Evolutionary conservation across 1,284 basidiomycete genomes (phyloP).

Genomic region (Melampsora americana): DNA sequence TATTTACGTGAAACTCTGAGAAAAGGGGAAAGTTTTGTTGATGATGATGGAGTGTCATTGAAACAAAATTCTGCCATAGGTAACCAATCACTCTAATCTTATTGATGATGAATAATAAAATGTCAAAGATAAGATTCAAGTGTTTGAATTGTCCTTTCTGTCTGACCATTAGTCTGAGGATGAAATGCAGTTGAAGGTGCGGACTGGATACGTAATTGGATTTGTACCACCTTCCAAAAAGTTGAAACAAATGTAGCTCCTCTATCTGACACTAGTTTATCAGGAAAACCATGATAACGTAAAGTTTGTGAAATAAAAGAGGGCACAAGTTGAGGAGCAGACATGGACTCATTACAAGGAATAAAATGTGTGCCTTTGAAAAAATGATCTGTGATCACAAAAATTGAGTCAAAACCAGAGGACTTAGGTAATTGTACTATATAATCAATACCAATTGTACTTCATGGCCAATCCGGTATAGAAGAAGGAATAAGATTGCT

Average conservation of each 20-base stretch:
- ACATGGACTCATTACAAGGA: constrained; percentile 7
- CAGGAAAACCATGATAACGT: too few species aligned
- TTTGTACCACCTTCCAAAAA: not conserved
- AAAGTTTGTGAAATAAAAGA: not conserved
- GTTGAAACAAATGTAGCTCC: constrained; percentile 8
- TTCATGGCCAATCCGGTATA: constrained; percentile 3
- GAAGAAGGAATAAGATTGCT: not conserved
- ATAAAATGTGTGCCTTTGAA: constrained; percentile 20
- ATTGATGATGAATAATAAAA: not conserved
- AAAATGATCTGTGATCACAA: constrained; percentile 9
- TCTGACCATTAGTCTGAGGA: constrained; percentile 23
- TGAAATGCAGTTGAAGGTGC: constrained; percentile 20
- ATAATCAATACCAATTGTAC: constrained; percentile 8
- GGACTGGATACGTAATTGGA: not conserved
- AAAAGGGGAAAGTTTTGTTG: constrained; percentile 48
- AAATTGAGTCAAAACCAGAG: constrained; percentile 20
- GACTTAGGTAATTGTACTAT: constrained; percentile 27
- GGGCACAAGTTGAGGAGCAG: not conserved
- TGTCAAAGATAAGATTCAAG: constrained; percentile 2
- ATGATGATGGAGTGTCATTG: constrained; percentile 56
- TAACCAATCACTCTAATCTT: too few species aligned
- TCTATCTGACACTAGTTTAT: constrained; percentile 6
- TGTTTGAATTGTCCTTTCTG: constrained; percentile 18
- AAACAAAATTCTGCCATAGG: constrained; percentile 58
- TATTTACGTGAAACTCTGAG: too few species aligned